Conservation (phyloP, 495 filamentous ascomycete genomes). For the Lasiosphaeria ovina region DNA sequence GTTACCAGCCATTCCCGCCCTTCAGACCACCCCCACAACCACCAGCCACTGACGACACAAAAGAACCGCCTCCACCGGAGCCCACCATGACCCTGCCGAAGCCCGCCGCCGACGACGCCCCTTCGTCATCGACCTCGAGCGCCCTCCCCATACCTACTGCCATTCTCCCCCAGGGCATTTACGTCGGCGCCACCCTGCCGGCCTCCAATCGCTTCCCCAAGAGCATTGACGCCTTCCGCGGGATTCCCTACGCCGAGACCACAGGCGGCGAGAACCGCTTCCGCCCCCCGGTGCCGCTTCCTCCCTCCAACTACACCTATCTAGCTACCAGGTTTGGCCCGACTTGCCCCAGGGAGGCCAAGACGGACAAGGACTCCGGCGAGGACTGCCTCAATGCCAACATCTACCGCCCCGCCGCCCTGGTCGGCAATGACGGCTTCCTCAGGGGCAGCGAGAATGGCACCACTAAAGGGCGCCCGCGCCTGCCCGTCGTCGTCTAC, state of each 20-base stretch:
- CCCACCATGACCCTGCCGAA: no score
- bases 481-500: slow-evolving; percentile 60
- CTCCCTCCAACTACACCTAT: slow-evolving; percentile 27
- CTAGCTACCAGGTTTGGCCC: slow-evolving; percentile 47
- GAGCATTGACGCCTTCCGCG: slow-evolving; percentile 55
- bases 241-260: slow-evolving; percentile 59
- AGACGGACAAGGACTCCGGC: slow-evolving; percentile 28
- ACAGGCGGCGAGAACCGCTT: slow-evolving; percentile 58
- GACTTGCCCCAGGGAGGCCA: slow-evolving; percentile 38
- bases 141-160: slow-evolving; percentile 30
- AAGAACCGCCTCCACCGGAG: no score
- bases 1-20: no score
- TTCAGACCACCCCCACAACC: no score
- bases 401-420: slow-evolving; percentile 42
- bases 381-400: slow-evolving; percentile 56
- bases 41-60: no score
- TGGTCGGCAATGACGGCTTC: slow-evolving; percentile 23
- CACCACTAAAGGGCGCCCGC: slow-evolving; percentile 24
- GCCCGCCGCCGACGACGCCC: no score
- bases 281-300: slow-evolving; percentile 46
- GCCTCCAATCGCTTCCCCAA: slow-evolving; percentile 41
- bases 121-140: no score
- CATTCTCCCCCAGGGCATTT: slow-evolving; percentile 51
- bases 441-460: slow-evolving; percentile 8
- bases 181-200: slow-evolving; percentile 48